Base-by-base conservation (phyloP, 2,329 filamentous ascomycete genomes). In the Fusarium guadeloupense region DNA sequence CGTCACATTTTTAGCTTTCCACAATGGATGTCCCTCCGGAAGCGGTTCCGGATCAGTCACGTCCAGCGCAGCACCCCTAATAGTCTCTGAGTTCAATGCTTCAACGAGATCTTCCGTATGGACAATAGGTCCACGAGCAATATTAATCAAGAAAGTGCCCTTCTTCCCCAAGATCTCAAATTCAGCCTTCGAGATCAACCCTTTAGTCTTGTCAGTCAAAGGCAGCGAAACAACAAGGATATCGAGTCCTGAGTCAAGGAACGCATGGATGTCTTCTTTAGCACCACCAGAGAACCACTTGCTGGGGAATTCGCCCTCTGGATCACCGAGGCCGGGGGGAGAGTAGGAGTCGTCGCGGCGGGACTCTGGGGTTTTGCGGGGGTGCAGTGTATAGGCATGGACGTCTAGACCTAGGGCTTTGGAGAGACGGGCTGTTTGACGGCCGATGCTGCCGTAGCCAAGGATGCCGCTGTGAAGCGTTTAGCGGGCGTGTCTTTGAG, bases 41-140 rank as follows among this genome's bases (percentile, higher is more conserved):
- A 94, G 72, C 1, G 91, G 91, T 73, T 94, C 91, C 0, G 91
- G 91, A 57, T 93, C 90, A 2, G 90, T 90, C 1, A 94, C 91
- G 71, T 93, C 91, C 34, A 94, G 75, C 2, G 90, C 90, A 0
- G 91, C 91, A 25, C 91, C 91, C 4, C 79, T 69, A 41, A 81
- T 77, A 14, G 71, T 41, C 6, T 72, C 78, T 4, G 60, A 60
- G 33, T 83, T 75, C 10, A 93, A 75, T 0, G 89, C 88, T 2
- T 78, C 77, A 16, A 92, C 81, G 44, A 94, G 71, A 2, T 85
- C 88, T 3, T 82, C 75, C 3, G 80, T 81, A 42, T 80, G 68
- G 19, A 84, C 71, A 13, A 84, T 75, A 0, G 77, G 75, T 0
- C 81, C 91, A 3, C 91, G 83, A 0, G 87, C 85, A 61, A 93